Evolutionary conservation across 805 yeast genomes (phyloP), one percentile per base, ranked within the genome.

Genomic region (Candida vaughaniae): DNA sequence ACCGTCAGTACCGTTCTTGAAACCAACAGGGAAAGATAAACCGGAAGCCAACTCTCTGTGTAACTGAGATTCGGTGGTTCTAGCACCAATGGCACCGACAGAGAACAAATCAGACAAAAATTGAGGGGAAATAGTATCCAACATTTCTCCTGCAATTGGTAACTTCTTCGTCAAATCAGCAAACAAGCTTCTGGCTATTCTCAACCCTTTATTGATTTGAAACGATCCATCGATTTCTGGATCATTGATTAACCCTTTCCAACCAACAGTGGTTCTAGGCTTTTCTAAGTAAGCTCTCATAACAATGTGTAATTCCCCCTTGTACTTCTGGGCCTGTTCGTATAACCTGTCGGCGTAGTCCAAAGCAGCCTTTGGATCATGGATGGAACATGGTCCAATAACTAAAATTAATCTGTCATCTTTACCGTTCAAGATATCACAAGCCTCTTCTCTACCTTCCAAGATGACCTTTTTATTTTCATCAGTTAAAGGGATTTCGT

Each of bases 1-100:
- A 58, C 99, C 99, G 62, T 91, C 99, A 28, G 99, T 91, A 64
- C 98, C 99, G 62, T 91, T 91, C 71, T 91, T 91, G 84, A 91
- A 91, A 34, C 99, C 99, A 40, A 91, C 81, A 41, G 99, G 99
- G 91, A 91, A 91, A n/a, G 96, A 86, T 44, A 93, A 74, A 36
- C 99, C 99, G 6, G 97, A 90, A 15, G 98, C 95, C 53, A 91
- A 78, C 69, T 91, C 99, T 68, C 99, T 83, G 71, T 91, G 99
- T 43, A 91, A 78, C 66, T 91, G 99, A 29, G 97, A 91, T 70
- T 91, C 99, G 32, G 99, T 91, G 41, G 99, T 91, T 73, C 99
- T 83, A 39, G 99, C 99, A 58, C 99, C 99, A 66, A 91, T 90
- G 43, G 99, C 99, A 56, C 99, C 99, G 50, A 91, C 80, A 22